A percentile compares a stretch with the other conserved stretches of the same genome.
These are phyloP conservation scores for Erodium texanum DNA, from an alignment of 441 rosid species.

Conservation along the genomic window DNA sequence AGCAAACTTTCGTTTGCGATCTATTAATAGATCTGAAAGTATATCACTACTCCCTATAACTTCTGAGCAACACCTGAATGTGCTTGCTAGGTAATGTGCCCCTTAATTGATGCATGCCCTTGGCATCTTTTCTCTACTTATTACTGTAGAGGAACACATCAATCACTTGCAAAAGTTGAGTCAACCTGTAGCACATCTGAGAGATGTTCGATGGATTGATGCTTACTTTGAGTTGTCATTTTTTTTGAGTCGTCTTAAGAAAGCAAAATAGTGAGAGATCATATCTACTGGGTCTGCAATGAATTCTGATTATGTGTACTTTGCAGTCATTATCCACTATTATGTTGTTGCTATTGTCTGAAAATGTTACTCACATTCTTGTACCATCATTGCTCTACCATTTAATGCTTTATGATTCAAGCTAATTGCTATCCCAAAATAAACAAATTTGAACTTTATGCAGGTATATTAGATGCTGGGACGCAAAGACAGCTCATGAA, in stretches of 20 bases:
- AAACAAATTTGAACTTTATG: slow-evolving; percentile 18
- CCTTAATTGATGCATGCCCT: neutral
- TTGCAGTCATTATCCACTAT: too few relatives aligned
- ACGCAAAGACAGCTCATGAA: slow-evolving; percentile 54
- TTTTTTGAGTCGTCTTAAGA: neutral
- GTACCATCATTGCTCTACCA: neutral
- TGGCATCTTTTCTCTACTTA: neutral
- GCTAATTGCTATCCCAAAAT: slow-evolving; percentile 9
- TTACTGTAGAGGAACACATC: neutral
- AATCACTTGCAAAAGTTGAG: neutral
- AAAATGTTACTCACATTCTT: neutral
- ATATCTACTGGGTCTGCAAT: neutral
- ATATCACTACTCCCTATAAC: slow-evolving; percentile 6
- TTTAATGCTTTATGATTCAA: neutral
- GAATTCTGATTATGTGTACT: too few relatives aligned
- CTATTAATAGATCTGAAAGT: slow-evolving; percentile 3
- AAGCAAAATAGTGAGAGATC: neutral
- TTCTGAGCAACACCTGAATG: slow-evolving; percentile 3
- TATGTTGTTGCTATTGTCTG: neutral
- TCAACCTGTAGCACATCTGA: neutral
- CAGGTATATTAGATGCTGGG: slow-evolving; percentile 94
- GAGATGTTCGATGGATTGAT: neutral
- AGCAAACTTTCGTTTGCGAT: neutral
- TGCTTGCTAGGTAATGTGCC: slow-evolving; percentile 6
- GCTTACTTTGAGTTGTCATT: neutral